A percentile compares a stretch with the other conserved stretches of the same genome.
Conservation (phyloP, 1,139 yeast species). For the Saccharomyces hybrid region DNA sequence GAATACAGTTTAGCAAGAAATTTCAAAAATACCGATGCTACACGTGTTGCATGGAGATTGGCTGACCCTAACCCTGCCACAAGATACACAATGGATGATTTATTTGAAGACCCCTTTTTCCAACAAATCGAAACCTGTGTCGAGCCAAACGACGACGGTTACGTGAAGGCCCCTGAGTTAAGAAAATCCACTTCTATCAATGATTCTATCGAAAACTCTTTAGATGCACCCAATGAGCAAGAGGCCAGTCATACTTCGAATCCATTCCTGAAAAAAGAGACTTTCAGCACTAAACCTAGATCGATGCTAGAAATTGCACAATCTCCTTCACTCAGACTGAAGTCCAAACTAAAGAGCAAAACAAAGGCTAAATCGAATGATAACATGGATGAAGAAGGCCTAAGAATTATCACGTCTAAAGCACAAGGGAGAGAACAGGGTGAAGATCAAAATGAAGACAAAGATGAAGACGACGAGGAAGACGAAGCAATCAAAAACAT, state of each 20-base stretch:
- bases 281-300: conserved; percentile 12
- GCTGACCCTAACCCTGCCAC: conserved; percentile 52
- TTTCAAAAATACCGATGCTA: conserved; percentile 51
- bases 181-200: conserved; percentile 11
- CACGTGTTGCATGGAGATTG: conserved; percentile 67
- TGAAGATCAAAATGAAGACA: conserved; percentile 1
- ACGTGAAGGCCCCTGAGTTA: conserved; percentile 20
- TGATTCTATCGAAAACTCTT: neutral
- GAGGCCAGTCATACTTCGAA: neutral
- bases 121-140: conserved; percentile 49
- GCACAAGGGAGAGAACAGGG: conserved; percentile 4
- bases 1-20: conserved; percentile 60
- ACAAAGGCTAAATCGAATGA: neutral
- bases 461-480: neutral
- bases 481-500: neutral
- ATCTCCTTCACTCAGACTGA: conserved; percentile 10
- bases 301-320: conserved; percentile 26
- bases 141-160: conserved; percentile 18
- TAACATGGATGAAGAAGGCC: neutral
- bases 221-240: neutral
- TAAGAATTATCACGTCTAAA: neutral
- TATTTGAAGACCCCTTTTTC: conserved; percentile 63
- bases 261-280: neutral
- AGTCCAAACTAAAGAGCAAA: neutral
- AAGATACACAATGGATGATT: conserved; percentile 46